Evolutionary conservation across 371 early-diverging fungal genomes (phyloP), one percentile per base, ranked within the genome.

Genomic region (Batkoa obscura): DNA sequence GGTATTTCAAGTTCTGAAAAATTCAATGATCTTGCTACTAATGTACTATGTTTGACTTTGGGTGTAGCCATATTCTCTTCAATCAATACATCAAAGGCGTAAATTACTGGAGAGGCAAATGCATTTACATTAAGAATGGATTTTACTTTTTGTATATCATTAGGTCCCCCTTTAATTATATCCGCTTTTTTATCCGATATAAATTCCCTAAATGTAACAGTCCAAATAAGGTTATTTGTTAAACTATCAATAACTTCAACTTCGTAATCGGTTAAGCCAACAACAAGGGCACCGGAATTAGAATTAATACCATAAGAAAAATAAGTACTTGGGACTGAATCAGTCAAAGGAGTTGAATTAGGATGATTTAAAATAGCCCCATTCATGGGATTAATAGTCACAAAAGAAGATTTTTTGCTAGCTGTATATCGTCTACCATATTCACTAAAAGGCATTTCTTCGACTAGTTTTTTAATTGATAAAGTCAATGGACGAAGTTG

Each of bases 321-420:
- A 23, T 23, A 23, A 23, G 23, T 23, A 23, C 23, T 23, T 23
- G 23, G 23, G 23, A 23, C 23, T 23, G 23, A 88, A 70, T 69
- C 76, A 83, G 74, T 84, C 60, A 33, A 54, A 52, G 32, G 63
- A 57, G 2, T 77, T 82, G 17, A 73, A 64, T 12, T 68, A 65
- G 61, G 75, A 78, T 10, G 48, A 47, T 15, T 13, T 64, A 60
- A 9, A 65, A 67, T 64, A 17, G 64, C 62, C 0, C 90, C 90
- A 13, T 78, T 72, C 1, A 68, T 49, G 31, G 86, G 76, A 63
- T 90, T 81, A 5, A 91, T 63, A 6, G 82, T 81, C 1, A 81
- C 60, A 62, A 87, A 72, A 8, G 74, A 61, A 1, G 87, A 77
- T 3, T 62, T 65, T 58, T 85, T 85, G 47, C 65, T 66, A 1